Conservation (phyloP, 1,284 basidiomycete genomes). For the Fomes fomentarius region DNA sequence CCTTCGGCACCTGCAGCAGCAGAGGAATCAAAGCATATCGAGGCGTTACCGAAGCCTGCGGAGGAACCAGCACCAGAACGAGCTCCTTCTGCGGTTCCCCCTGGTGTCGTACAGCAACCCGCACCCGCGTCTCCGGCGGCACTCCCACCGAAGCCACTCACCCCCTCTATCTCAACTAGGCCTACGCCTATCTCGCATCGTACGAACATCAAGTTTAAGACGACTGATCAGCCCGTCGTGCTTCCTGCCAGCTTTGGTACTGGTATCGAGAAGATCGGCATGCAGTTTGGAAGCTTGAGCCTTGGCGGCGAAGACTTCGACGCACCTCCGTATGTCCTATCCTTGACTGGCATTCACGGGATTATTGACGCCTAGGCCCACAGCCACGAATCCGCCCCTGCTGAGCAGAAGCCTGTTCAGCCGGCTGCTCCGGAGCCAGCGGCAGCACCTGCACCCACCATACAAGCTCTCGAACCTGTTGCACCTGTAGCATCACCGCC, state of each 20-base stretch:
- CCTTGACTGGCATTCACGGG: background rate
- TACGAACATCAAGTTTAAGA: conserved; percentile 63
- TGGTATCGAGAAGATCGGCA: conserved; percentile 72
- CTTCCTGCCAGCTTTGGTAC: conserved; percentile 67
- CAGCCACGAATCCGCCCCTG: conserved; percentile 28
- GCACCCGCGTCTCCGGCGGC: conserved; percentile 34
- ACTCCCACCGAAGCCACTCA: conserved; percentile 39
- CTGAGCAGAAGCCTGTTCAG: conserved; percentile 32
- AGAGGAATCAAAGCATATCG: conserved; percentile 37
- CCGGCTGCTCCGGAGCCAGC: conserved; percentile 33
- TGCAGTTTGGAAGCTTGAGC: conserved; percentile 83
- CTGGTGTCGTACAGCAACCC: conserved; percentile 32
- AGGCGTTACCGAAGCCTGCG: conserved; percentile 27
- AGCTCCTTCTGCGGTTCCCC: conserved; percentile 36
- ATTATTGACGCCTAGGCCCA: background rate
- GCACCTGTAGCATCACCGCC: conserved; percentile 32
- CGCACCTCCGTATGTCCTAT: conserved; percentile 36
- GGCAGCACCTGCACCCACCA: conserved; percentile 16
- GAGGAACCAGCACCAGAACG: conserved; percentile 39
- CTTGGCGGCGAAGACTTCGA: conserved; percentile 68
- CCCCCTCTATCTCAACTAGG: conserved; percentile 43
- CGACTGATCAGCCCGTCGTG: conserved; percentile 73
- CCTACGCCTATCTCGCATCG: conserved; percentile 55
- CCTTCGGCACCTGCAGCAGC: conserved; percentile 24
- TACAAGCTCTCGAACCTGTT: conserved; percentile 26